These are phyloP conservation scores for Musa itinerans DNA, from an alignment of 176 grass and related monocot species.

Conservation along the genomic window DNA sequence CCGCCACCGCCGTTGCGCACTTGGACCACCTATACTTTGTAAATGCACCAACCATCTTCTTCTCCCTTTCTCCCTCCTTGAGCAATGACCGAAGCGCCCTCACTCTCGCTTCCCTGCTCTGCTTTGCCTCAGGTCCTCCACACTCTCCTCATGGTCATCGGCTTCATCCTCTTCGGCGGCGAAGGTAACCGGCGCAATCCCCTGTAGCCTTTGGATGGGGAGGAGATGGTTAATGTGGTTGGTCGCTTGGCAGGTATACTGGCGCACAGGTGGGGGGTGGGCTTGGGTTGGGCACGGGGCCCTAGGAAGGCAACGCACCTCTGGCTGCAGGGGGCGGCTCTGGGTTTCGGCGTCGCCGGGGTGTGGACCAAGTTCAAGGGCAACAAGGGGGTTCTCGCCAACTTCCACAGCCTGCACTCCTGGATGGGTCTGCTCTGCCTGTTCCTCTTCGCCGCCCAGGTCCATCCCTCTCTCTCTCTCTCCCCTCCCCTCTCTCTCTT, in stretches of 20 bases:
- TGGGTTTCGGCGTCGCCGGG: neutral
- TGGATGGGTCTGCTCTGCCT: conserved; percentile 14
- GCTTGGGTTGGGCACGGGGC: neutral
- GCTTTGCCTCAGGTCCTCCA: neutral
- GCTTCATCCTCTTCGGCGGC: conserved; percentile 2
- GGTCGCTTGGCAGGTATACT: neutral
- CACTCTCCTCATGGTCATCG: conserved; percentile 6
- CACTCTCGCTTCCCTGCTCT: neutral
- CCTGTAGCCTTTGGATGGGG: neutral
- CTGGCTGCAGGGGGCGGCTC: neutral
- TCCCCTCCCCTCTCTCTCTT: too few relatives aligned
- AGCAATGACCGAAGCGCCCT: neutral
- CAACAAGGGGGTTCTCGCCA: neutral
- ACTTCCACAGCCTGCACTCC: conserved; percentile 12
- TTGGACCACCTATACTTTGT: neutral
- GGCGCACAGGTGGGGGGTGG: neutral
- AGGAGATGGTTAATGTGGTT: neutral
- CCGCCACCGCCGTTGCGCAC: neutral
- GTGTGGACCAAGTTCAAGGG: conserved; percentile 8
- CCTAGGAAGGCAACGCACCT: neutral
- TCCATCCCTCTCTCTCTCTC: neutral
- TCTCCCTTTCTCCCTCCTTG: neutral
- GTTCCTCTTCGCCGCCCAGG: conserved; percentile 13
- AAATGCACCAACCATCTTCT: neutral
- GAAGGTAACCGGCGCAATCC: neutral